A percentile compares a stretch with the other conserved stretches of the same genome.
phyloP scores from a whole-genome alignment of 129 eudicot genomes.

The Erigeron canadensis region DNA sequence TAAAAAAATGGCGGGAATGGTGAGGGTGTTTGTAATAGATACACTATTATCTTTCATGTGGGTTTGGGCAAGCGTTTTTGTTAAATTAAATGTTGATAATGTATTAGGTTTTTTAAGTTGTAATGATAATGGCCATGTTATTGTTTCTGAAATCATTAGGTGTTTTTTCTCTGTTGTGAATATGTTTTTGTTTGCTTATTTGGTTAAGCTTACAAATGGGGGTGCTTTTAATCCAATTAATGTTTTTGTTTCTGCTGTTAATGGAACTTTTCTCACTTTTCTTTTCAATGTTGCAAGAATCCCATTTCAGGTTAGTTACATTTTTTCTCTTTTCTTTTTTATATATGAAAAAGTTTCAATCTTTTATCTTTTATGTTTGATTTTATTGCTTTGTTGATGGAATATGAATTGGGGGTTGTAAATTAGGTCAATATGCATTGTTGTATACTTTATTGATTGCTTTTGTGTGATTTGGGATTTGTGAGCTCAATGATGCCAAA shows the following conservation, averaged over 20 bases:
- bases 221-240: slow-evolving; percentile 75
- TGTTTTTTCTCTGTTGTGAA: slow-evolving; percentile 39
- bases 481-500: neutral
- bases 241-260: slow-evolving; percentile 51
- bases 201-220: slow-evolving; percentile 54
- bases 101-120: slow-evolving; percentile 40
- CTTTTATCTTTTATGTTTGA: neutral
- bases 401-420: neutral
- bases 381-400: neutral
- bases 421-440: neutral
- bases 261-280: slow-evolving; percentile 50
- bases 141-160: slow-evolving; percentile 44
- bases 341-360: too few species aligned
- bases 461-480: neutral
- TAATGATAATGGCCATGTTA: slow-evolving; percentile 9
- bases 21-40: slow-evolving; percentile 49
- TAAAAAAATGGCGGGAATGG: slow-evolving; percentile 39
- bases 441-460: neutral
- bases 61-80: slow-evolving; percentile 65
- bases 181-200: slow-evolving; percentile 63
- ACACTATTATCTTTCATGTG: slow-evolving; percentile 70
- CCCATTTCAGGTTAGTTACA: slow-evolving; percentile 77
- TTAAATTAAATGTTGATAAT: slow-evolving; percentile 43
- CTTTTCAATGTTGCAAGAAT: slow-evolving; percentile 72
- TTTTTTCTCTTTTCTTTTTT: neutral